These are phyloP conservation scores for Aspergillus taichungensis DNA, from an alignment of 495 filamentous ascomycete genomes.

Conservation along the genomic window DNA sequence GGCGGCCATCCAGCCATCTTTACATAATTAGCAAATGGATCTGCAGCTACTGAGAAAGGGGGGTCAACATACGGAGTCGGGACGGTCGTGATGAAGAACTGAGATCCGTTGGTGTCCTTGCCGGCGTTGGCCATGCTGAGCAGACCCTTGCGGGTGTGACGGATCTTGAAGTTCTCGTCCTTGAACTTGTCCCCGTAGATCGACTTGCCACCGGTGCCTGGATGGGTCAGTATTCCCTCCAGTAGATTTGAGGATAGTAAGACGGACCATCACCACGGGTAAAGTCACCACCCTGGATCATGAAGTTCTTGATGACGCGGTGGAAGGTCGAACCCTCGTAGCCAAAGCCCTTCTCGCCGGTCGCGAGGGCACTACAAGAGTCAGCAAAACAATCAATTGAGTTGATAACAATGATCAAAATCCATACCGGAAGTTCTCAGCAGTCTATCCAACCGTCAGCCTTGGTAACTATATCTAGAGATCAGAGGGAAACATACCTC, in stretches of 20 bases:
- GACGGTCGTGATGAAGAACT: constrained; percentile 95
- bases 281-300: constrained; percentile 99
- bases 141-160: constrained; percentile 60
- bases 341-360: constrained; percentile 93
- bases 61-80: constrained; percentile 57
- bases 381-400: constrained; percentile 3
- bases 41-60: neutral
- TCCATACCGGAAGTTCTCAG: constrained; percentile 85
- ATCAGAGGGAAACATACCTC: constrained; percentile 41
- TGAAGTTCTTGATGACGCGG: constrained; percentile 97
- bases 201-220: constrained; percentile 90
- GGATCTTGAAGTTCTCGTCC: constrained; percentile 99
- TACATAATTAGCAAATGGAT: constrained; percentile 18
- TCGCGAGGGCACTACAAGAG: constrained; percentile 63
- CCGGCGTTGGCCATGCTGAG: constrained; percentile 94
- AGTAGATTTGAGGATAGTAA: too few relatives aligned
- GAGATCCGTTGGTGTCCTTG: constrained; percentile 95
- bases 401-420: neutral
- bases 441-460: constrained; percentile 45
- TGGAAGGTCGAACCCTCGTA: constrained; percentile 96
- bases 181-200: constrained; percentile 92
- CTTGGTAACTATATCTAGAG: constrained; percentile 3
- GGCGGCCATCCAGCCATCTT: constrained; percentile 81
- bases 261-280: constrained; percentile 75
- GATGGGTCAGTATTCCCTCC: constrained; percentile 2